Conservation (phyloP, 371 early-diverging fungal species). For the Dichotomocladium elegans region DNA sequence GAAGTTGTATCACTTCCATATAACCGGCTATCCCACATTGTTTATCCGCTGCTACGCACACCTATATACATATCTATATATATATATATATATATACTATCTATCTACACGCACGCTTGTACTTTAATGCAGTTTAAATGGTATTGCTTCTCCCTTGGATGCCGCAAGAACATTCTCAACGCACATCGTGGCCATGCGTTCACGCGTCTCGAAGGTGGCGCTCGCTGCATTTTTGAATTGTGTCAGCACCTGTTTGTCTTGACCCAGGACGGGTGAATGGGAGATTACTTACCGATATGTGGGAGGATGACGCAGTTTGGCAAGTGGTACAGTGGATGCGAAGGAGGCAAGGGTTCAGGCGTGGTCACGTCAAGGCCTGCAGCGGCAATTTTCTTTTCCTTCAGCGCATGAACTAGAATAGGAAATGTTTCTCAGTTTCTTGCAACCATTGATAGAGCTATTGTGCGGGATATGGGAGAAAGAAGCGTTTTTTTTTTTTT, state of each 20-base stretch:
- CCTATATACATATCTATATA: neutral
- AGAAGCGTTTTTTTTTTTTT: neutral
- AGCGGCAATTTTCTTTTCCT: slow-evolving; percentile 57
- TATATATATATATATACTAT: neutral
- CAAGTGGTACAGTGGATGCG: slow-evolving; percentile 57
- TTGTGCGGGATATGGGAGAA: neutral
- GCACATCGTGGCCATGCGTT: slow-evolving; percentile 66
- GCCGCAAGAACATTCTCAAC: slow-evolving; percentile 25
- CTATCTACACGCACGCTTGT: neutral
- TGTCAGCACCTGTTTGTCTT: neutral
- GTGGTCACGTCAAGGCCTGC: slow-evolving; percentile 86
- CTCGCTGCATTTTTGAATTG: slow-evolving; percentile 51
- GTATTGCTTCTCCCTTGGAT: slow-evolving; percentile 8
- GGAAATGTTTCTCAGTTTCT: neutral
- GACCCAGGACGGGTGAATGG: neutral
- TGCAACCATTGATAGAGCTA: neutral
- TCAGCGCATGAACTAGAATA: slow-evolving; percentile 54
- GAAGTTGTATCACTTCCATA: slow-evolving; percentile 43
- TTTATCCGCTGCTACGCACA: neutral
- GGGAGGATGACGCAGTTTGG: slow-evolving; percentile 71
- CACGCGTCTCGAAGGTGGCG: slow-evolving; percentile 80
- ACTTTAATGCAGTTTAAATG: slow-evolving; percentile 10
- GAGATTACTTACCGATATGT: slow-evolving; percentile 48
- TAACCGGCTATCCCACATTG: slow-evolving; percentile 6
- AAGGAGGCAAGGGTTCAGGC: slow-evolving; percentile 76